phyloP scores from a whole-genome alignment of 192 early-diverging fungal genomes.

The Coemansia sp. region DNA sequence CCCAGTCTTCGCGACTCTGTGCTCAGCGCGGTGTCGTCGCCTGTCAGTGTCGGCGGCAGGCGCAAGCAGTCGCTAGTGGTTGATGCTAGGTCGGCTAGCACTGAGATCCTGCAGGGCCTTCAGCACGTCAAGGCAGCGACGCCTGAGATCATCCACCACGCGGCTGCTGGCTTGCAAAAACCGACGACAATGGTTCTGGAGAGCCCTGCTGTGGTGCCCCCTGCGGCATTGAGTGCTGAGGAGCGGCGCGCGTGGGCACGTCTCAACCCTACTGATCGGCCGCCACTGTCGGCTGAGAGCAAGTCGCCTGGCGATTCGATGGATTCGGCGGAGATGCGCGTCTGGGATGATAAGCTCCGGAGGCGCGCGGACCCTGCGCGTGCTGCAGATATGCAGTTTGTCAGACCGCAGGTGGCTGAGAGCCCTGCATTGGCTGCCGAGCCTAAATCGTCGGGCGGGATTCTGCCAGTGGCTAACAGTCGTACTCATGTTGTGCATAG shows the following conservation, averaged over 20 bases:
- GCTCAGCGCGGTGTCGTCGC: conserved; percentile 39
- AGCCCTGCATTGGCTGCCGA: conserved; percentile 36
- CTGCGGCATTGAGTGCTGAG: conserved; percentile 14
- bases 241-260: conserved; percentile 46
- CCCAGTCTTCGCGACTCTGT: conserved; percentile 16
- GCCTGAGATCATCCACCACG: conserved; percentile 22
- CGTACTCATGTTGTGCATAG: neutral
- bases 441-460: conserved; percentile 45
- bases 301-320: conserved; percentile 15
- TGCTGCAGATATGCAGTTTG: neutral
- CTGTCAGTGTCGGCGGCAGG: conserved; percentile 54
- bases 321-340: conserved; percentile 19
- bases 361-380: conserved; percentile 22
- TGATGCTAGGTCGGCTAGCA: conserved; percentile 44
- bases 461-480: conserved; percentile 10
- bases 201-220: conserved; percentile 21
- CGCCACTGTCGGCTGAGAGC: conserved; percentile 30
- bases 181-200: conserved; percentile 29
- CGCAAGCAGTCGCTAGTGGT: conserved; percentile 52
- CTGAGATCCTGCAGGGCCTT: conserved; percentile 33
- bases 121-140: conserved; percentile 34
- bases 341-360: conserved; percentile 40
- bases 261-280: conserved; percentile 25
- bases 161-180: neutral
- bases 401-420: conserved; percentile 20